These are phyloP conservation scores for Sporothrix phasma DNA, from an alignment of 2,329 filamentous ascomycete species.

Conservation along the genomic window DNA sequence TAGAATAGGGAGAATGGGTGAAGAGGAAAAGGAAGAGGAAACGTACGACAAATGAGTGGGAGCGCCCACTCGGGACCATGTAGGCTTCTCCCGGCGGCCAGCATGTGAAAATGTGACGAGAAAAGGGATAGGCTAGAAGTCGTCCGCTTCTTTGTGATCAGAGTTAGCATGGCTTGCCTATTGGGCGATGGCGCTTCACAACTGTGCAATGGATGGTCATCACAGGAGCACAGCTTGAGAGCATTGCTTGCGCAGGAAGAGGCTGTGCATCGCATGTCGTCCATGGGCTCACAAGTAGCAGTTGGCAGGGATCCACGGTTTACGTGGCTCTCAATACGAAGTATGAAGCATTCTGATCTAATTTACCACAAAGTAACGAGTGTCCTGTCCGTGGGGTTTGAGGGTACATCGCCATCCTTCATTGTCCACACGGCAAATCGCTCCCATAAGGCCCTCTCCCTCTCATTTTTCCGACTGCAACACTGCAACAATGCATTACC, in stretches of 20 bases:
- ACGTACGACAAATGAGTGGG: neutral
- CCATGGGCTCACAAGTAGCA: neutral
- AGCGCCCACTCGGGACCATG: neutral
- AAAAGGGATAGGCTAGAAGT: neutral
- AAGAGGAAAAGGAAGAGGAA: neutral
- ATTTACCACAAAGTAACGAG: too few relatives aligned
- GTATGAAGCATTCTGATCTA: neutral
- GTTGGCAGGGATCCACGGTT: too few relatives aligned
- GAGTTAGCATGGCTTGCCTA: too few relatives aligned
- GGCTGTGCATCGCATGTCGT: neutral
- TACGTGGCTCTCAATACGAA: too few relatives aligned
- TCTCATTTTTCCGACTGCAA: neutral
- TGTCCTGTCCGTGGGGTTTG: neutral
- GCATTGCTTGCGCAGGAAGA: neutral
- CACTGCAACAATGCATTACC: neutral
- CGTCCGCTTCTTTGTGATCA: neutral
- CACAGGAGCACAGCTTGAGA: neutral
- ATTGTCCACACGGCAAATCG: neutral
- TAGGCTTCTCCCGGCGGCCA: neutral
- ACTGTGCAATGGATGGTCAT: neutral
- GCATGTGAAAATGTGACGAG: neutral
- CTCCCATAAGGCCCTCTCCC: neutral
- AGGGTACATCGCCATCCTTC: neutral
- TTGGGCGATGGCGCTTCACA: neutral
- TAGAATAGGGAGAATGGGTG: too few relatives aligned